phyloP scores from a whole-genome alignment of 257 asterid genomes.

The Jacaranda mimosifolia region DNA sequence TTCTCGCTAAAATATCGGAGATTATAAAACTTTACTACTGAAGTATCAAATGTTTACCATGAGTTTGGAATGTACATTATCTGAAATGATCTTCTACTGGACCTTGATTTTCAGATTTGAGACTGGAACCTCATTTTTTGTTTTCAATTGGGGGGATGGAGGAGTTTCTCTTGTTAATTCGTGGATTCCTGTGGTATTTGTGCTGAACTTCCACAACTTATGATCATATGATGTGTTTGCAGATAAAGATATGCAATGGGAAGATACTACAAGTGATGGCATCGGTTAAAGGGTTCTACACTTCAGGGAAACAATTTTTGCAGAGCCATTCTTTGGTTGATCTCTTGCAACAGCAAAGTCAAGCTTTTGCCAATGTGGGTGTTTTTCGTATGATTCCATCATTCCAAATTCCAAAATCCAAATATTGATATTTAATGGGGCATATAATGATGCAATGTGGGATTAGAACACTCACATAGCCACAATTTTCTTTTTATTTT shows the following conservation, averaged over 20 bases:
- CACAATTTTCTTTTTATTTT: not conserved
- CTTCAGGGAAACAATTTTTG: constrained; percentile 75
- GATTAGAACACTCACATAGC: not conserved
- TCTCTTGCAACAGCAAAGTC: constrained; percentile 99
- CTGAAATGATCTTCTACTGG: not conserved
- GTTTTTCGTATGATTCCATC: constrained; percentile 19
- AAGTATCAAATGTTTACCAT: not conserved
- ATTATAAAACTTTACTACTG: not conserved
- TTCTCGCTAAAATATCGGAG: not conserved
- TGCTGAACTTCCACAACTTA: constrained; percentile 22
- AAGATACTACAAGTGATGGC: constrained; percentile 87
- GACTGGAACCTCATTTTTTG: not conserved
- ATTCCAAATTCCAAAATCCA: not conserved
- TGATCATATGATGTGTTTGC: constrained; percentile 46
- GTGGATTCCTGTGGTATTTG: constrained; percentile 8
- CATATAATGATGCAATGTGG: constrained; percentile 16
- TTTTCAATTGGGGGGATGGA: not conserved
- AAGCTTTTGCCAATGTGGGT: constrained; percentile 93
- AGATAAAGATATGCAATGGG: constrained; percentile 98
- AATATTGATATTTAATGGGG: constrained; percentile 2
- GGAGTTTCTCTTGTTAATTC: not conserved
- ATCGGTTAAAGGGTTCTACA: constrained; percentile 84
- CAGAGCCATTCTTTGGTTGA: constrained; percentile 92
- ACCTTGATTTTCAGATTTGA: not conserved
- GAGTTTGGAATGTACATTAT: too few relatives aligned